These are phyloP conservation scores for Gleditsia sinensis DNA, from an alignment of 306 rosid species.

Conservation along the genomic window DNA sequence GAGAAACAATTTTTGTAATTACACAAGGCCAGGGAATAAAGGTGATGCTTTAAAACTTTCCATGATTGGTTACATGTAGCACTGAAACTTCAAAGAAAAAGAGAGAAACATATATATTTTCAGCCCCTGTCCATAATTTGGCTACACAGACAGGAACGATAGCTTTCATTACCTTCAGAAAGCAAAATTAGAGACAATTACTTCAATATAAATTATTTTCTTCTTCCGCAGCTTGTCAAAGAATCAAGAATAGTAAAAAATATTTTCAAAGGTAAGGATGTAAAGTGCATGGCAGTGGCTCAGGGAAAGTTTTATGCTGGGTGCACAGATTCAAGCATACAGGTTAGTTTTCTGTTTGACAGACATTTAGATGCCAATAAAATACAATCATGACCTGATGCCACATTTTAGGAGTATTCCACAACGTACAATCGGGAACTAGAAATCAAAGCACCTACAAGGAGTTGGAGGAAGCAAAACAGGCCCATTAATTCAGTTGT, in stretches of 20 bases:
- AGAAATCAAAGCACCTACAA: slow-evolving; percentile 72
- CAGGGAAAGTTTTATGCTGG: slow-evolving; percentile 72
- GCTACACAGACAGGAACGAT: not conserved
- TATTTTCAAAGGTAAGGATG: slow-evolving; percentile 55
- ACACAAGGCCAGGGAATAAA: slow-evolving; percentile 58
- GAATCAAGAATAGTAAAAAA: slow-evolving; percentile 53
- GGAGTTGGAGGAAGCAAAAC: slow-evolving; percentile 66
- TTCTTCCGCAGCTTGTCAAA: slow-evolving; percentile 49
- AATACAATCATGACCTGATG: slow-evolving; percentile 25
- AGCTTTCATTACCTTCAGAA: not conserved
- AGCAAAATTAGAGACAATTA: slow-evolving; percentile 8
- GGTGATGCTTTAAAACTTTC: slow-evolving; percentile 52
- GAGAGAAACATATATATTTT: not conserved
- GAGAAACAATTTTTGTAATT: slow-evolving; percentile 52
- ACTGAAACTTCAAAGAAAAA: slow-evolving; percentile 22
- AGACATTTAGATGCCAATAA: slow-evolving; percentile 7
- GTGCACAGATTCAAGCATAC: slow-evolving; percentile 79
- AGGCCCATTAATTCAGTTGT: slow-evolving; percentile 62
- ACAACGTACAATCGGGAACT: slow-evolving; percentile 52
- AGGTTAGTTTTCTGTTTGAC: slow-evolving; percentile 44
- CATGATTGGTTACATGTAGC: slow-evolving; percentile 20
- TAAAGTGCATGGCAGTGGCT: slow-evolving; percentile 56
- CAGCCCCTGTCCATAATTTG: not conserved
- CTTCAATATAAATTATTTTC: not conserved
- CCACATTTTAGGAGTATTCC: slow-evolving; percentile 61